A percentile compares a stretch with the other conserved stretches of the same genome.
Evolutionary conservation across 1,284 basidiomycete genomes (phyloP).

Genomic region (Cutaneotrichosporon dermatis): DNA sequence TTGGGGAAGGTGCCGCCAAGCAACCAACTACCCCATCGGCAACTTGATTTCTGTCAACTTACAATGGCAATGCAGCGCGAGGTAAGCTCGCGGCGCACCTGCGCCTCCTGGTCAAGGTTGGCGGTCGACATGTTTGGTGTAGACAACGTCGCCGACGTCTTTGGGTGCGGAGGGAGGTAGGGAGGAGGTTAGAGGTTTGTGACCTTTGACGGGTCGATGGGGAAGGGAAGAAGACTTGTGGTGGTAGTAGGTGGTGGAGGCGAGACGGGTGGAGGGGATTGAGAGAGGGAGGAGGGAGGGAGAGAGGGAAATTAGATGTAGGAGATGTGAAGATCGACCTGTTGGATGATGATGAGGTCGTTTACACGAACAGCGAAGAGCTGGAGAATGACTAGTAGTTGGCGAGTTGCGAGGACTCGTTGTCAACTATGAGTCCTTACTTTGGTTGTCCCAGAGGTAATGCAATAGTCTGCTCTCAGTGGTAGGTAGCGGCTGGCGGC

Average conservation of each 20-base stretch:
- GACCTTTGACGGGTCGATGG: constrained; percentile 4
- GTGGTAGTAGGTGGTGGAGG: no score
- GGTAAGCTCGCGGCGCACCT: constrained; percentile 68
- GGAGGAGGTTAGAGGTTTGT: background rate
- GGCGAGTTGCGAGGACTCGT: background rate
- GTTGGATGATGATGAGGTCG: constrained; percentile 5
- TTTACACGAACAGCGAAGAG: constrained; percentile 3
- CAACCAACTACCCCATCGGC: background rate
- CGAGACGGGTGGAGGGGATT: background rate
- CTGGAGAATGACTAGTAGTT: background rate
- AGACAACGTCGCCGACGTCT: constrained; percentile 13
- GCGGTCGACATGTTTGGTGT: constrained; percentile 25
- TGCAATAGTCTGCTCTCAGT: no score
- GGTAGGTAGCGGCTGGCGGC: no score
- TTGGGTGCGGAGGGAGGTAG: background rate
- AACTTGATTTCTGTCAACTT: constrained; percentile 14
- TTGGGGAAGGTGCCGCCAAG: no score
- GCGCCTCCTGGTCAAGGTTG: constrained; percentile 30
- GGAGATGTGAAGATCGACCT: background rate
- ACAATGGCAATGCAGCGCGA: constrained; percentile 88
- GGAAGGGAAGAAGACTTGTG: background rate
- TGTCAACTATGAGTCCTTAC: no score
- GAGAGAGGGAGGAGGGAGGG: background rate
- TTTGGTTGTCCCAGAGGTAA: no score
- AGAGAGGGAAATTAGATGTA: background rate